These are phyloP conservation scores for Trichophyton rubrum DNA, from an alignment of 2,329 filamentous ascomycete genomes.

Conservation along the genomic window DNA sequence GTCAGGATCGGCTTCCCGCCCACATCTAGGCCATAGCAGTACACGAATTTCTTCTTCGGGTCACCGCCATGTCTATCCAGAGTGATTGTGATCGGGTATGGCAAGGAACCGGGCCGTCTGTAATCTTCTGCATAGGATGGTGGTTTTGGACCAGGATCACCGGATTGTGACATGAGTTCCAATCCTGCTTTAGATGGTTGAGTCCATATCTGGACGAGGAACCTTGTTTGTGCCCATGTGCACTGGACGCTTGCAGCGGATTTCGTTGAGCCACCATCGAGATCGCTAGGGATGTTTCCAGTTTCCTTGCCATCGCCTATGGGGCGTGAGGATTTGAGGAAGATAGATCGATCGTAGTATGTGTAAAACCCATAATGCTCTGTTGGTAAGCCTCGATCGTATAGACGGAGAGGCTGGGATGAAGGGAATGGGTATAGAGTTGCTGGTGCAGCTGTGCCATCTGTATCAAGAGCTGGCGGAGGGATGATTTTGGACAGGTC, in stretches of 20 bases:
- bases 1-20: constrained; percentile 30
- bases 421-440: constrained; percentile 56
- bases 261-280: constrained; percentile 38
- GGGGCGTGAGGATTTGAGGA: constrained; percentile 50
- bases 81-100: constrained; percentile 48
- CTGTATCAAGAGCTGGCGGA: constrained; percentile 46
- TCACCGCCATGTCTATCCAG: constrained; percentile 49
- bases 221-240: constrained; percentile 50
- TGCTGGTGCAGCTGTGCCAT: constrained; percentile 62
- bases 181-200: constrained; percentile 22
- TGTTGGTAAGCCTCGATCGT: constrained; percentile 62
- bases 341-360: constrained; percentile 80
- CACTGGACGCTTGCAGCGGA: constrained; percentile 38
- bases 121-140: constrained; percentile 34
- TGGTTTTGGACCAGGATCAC: constrained; percentile 12
- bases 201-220: constrained; percentile 53
- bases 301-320: constrained; percentile 34
- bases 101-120: constrained; percentile 44
- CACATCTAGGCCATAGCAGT: constrained; percentile 46
- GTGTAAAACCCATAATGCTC: constrained; percentile 94
- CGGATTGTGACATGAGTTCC: constrained; percentile 16
- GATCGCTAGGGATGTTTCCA: constrained; percentile 33
- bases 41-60: constrained; percentile 43
- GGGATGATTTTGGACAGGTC: constrained; percentile 49
- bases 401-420: constrained; percentile 68